Evolutionary conservation across 352 stramenopile species (phyloP), one percentile per base, ranked within the genome.

Genomic region (Globisporangium barbulae): DNA sequence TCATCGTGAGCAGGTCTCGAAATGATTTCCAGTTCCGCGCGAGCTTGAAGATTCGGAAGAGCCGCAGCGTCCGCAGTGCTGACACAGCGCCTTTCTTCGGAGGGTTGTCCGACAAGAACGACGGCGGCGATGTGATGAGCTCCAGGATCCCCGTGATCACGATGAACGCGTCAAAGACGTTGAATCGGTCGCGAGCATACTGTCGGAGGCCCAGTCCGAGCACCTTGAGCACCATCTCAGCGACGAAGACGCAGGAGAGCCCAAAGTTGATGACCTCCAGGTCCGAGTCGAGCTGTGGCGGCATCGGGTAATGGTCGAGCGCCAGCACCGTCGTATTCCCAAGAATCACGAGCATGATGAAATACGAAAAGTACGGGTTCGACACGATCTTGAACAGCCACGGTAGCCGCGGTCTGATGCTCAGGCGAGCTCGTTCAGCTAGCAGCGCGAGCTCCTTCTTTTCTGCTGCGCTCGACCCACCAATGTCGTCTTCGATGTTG

Each of bases 21-120:
- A 99, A 71, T 0, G 83, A 91, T 55, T 87, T 82, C 96, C 95
- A 99, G 45, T 94, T 76, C 22, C 91, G 88, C 25, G 95, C 93
- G 22, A 99, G 83, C 56, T 98, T 98, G 64, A 99, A 97, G 21
- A 98, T 81, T 25, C 94, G 79, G 58, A 98, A 97, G 9, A 98
- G 70, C 0, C 96, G 82, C 59, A 98, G 93, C 3, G 88, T 94
- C 5, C 93, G 75, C 19, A 98, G 70, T 0, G 91, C 89, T 25
- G 90, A 97, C 3, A 90, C 80, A 0, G 76, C 77, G 5, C 81
- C 85, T 59, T 89, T 90, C 45, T 82, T 82, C 0, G 72, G 73
- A 2, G 70, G 60, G 30, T 82, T 77, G 25, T 66, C 75, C 2
- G 73, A 83, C 65, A 96, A 74, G 49, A 93, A 93, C 0, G 83